Base-by-base conservation (phyloP, 768 basidiomycete genomes). In the Tephrocybe sp. region DNA sequence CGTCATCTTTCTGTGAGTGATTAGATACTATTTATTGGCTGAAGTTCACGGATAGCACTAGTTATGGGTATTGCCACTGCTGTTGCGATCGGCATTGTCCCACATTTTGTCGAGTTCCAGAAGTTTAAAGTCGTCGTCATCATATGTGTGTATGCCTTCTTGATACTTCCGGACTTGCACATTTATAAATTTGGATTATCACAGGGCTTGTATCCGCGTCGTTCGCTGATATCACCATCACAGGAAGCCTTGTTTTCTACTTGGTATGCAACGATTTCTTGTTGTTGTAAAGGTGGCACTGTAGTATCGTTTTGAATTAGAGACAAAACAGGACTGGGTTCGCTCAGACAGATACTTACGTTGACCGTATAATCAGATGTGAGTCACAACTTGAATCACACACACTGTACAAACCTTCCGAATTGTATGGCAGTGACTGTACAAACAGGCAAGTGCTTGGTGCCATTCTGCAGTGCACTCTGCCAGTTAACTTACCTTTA, bases 361-460 rank as follows among this genome's bases (percentile, higher is more conserved):
- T 78, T 4, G 69, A 76, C 57, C 66, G 57, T 46, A 69, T 77
- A 30, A 72, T 76, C 42, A 56, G 64, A 55, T 5, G 67, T 72
- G 44, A 51, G 19, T 39, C 53, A 11, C 16, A 35, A 8, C 8
- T 32, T 16, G 26, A 5, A 30, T 1, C 7, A 20, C 30, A n/a
- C 17, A n/a, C 33, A 3, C 13, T n/a, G 9, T 12, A 38, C 11
- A 3, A 26, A 47, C 4, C 16, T 49, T 9, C 19, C 10, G 14
- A 19, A 8, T 13, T 12, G 5, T 38, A 8, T 20, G n/a, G 14
- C 14, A 68, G 67, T 69, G 39, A 69, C 67, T 13, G 60, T 69
- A 11, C 66, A 68, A 49, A 69, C 66, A 12, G 70, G 69, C 39
- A 26, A 35, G 45, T 35, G 7, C 19, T n/a, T 16, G 8, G 23